These are phyloP conservation scores for Xylaria sp. DNA, from an alignment of 2,329 filamentous ascomycete genomes.

Conservation along the genomic window DNA sequence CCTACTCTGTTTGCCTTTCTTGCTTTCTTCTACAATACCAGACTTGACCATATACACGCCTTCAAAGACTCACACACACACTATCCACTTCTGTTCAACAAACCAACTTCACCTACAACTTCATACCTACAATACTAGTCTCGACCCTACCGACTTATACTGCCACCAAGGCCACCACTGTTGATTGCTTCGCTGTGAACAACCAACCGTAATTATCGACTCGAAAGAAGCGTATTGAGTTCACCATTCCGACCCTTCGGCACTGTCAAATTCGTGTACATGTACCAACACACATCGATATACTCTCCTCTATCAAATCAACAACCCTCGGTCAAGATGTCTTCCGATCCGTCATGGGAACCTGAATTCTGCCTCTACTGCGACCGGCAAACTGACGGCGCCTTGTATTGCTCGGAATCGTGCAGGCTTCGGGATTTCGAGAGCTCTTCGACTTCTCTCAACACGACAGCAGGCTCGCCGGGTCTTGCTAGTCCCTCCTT, in stretches of 20 bases:
- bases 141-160: constrained; percentile 33
- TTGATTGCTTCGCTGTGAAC: constrained; percentile 9
- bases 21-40: constrained; percentile 12
- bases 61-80: constrained; percentile 39
- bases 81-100: constrained; percentile 21
- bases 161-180: neutral
- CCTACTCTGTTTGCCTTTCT: constrained; percentile 20
- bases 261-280: constrained; percentile 16
- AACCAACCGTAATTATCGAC: constrained; percentile 8
- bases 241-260: constrained; percentile 4
- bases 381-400: constrained; percentile 85
- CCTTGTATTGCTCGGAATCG: constrained; percentile 90
- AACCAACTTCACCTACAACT: constrained; percentile 28
- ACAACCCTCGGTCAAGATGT: constrained; percentile 54
- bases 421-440: constrained; percentile 91
- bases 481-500: constrained; percentile 62
- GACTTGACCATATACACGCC: constrained; percentile 35
- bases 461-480: constrained; percentile 68
- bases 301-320: constrained; percentile 22
- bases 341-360: constrained; percentile 74
- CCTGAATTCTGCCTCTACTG: constrained; percentile 94
- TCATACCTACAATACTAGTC: constrained; percentile 10
- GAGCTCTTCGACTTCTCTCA: constrained; percentile 65
- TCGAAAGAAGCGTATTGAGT: constrained; percentile 11
- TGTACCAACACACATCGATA: constrained; percentile 42